phyloP scores from a whole-genome alignment of 2,329 filamentous ascomycete species.

The Penicillium decumbens region DNA sequence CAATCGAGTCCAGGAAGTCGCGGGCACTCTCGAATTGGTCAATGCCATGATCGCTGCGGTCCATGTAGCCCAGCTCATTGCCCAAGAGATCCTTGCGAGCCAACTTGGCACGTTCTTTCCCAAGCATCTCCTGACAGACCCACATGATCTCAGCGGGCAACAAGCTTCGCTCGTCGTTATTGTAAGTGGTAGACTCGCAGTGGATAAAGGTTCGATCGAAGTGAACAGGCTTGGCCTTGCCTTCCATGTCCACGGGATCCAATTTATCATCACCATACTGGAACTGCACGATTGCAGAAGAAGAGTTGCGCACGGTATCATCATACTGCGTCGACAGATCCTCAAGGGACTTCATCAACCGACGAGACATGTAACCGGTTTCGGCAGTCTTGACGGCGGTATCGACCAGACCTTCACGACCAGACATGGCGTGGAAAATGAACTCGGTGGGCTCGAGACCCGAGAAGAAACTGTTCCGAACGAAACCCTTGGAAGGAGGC shows the following conservation, averaged over 20 bases:
- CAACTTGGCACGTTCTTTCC: constrained; percentile 62
- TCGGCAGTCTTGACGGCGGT: constrained; percentile 98
- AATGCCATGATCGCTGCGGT: constrained; percentile 61
- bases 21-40: constrained; percentile 79
- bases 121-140: constrained; percentile 64
- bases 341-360: constrained; percentile 95
- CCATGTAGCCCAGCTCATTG: constrained; percentile 63
- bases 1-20: constrained; percentile 73
- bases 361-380: constrained; percentile 97
- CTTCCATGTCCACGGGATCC: constrained; percentile 97
- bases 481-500: constrained; percentile 94
- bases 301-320: constrained; percentile 87
- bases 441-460: constrained; percentile 88
- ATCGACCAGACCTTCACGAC: constrained; percentile 96
- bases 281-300: constrained; percentile 86
- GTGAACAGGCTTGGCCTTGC: constrained; percentile 82
- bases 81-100: constrained; percentile 58
- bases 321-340: constrained; percentile 93
- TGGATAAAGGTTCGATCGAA: constrained; percentile 90
- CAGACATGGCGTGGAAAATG: constrained; percentile 96
- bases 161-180: constrained; percentile 69
- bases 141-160: constrained; percentile 67
- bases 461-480: constrained; percentile 94
- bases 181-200: constrained; percentile 68
- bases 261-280: constrained; percentile 94